Evolutionary conservation across 805 yeast genomes (phyloP).

Genomic region (Hanseniaspora singularis): DNA sequence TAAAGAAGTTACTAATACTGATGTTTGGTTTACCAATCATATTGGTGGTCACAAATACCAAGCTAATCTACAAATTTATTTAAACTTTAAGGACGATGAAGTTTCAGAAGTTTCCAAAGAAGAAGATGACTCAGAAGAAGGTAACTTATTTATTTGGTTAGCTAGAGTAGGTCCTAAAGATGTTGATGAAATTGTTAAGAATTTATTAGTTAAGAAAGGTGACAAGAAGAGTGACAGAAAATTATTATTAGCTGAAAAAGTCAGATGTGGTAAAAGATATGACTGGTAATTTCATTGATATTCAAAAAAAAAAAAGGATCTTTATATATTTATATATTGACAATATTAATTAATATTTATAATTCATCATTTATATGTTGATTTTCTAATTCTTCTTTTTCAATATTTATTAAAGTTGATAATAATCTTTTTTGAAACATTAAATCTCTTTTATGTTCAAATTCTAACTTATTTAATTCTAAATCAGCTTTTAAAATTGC

Average conservation of each 20-base stretch:
- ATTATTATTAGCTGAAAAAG: conserved; percentile 52
- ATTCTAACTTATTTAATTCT: background rate
- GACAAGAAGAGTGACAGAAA: conserved; percentile 40
- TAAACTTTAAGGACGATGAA: conserved; percentile 31
- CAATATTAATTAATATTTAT: background rate
- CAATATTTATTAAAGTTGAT: conserved; percentile 4
- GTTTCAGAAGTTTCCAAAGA: conserved; percentile 29
- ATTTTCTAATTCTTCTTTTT: conserved; percentile 7
- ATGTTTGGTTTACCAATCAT: conserved; percentile 62
- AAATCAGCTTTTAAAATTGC: background rate
- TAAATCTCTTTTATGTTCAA: background rate
- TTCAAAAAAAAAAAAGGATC: background rate
- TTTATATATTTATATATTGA: background rate
- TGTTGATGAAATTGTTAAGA: conserved; percentile 62
- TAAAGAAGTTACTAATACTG: background rate
- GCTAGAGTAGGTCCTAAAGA: conserved; percentile 75
- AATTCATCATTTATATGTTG: conserved; percentile 2
- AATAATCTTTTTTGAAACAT: conserved; percentile 12
- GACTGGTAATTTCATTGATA: conserved; percentile 34
- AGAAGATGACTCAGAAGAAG: conserved; percentile 21
- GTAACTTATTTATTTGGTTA: conserved; percentile 60
- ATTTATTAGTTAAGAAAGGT: conserved; percentile 49
- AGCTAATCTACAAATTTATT: conserved; percentile 73
- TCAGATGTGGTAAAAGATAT: conserved; percentile 41
- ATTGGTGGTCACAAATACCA: conserved; percentile 95